These are phyloP conservation scores for Kwoniella dendrophila DNA, from an alignment of 768 basidiomycete species.

Conservation along the genomic window DNA sequence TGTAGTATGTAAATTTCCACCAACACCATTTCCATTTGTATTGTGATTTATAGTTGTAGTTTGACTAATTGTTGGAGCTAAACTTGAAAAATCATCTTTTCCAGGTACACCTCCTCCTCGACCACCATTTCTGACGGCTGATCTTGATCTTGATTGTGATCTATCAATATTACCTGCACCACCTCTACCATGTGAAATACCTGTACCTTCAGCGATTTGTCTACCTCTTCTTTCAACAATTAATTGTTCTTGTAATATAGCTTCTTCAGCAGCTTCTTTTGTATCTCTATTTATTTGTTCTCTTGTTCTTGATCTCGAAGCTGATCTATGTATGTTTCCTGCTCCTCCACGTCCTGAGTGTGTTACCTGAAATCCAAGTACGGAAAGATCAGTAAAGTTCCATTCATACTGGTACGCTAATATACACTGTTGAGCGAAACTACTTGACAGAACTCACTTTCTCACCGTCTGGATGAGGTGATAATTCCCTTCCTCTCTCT, in stretches of 20 bases:
- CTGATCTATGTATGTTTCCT: constrained; percentile 66
- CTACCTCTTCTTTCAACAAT: constrained; percentile 46
- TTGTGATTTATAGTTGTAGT: background rate
- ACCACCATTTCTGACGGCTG: constrained; percentile 19
- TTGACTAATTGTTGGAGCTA: constrained; percentile 18
- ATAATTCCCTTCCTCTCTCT: constrained; percentile 49
- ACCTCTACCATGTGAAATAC: constrained; percentile 54
- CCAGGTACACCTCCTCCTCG: constrained; percentile 7
- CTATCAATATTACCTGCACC: constrained; percentile 54
- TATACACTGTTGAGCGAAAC: background rate
- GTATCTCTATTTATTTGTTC: constrained; percentile 31
- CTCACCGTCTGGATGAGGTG: constrained; percentile 32
- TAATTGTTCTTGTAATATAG: constrained; percentile 44
- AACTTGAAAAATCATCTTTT: constrained; percentile 14
- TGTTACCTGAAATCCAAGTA: constrained; percentile 38
- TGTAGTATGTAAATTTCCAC: constrained; percentile 21
- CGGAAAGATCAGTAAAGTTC: background rate
- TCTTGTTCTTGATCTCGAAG: constrained; percentile 67
- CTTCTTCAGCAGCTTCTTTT: constrained; percentile 37
- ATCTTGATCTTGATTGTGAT: constrained; percentile 35
- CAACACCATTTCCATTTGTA: background rate
- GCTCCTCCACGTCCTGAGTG: constrained; percentile 74
- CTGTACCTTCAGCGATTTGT: constrained; percentile 38
- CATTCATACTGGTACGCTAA: background rate
- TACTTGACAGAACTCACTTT: constrained; percentile 24